Base-by-base conservation (phyloP, 208 protist species). In the Porcisia hertigi region DNA sequence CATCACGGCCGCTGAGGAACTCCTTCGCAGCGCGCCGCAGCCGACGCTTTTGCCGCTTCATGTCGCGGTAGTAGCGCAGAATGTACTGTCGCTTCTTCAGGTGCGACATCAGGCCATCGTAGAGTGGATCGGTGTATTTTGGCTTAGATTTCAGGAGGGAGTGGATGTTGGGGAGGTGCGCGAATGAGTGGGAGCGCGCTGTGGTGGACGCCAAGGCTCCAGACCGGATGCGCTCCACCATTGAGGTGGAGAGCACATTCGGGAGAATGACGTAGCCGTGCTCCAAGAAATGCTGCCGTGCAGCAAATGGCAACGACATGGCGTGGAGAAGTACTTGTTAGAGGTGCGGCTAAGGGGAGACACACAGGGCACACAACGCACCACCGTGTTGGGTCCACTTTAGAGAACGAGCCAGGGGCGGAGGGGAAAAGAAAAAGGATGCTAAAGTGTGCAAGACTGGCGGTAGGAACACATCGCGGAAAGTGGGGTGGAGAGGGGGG, bases 241-340 rank as follows among this genome's bases (percentile, higher is more conserved):
- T 45, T 8, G 76, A 67, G 14, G 34, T 52, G 0, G 63, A 62
- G 30, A 97, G 49, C 16, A 76, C 85, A 71, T 83, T 74, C 9
- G 86, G 91, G 16, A 97, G 23, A 77, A 97, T 81, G 39, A 91
- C 93, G 64, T 95, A 95, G 52, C 93, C 93, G 36, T 93, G 63
- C 71, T 91, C 82, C 59, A 94, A 81, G 80, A 92, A 97, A 25
- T 87, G 85, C 73, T 94, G 88, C 36, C 91, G 87, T 52, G 87
- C 87, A 18, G 86, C 79, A 73, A 91, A 82, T 11, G 83, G 86
- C 14, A 94, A 69, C 9, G 49, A n/a, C 84, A 89, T 89, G 59
- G 66, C 54, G 30, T 59, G 25, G 30, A 39, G 12, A 45, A 39
- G 60, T 65, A 18, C n/a, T 18, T 36, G 23, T 45, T 45, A 18